A percentile compares a stretch with the other conserved stretches of the same genome.
Conservation (phyloP, 345 rosid species). For the Hevea brasiliensis region DNA sequence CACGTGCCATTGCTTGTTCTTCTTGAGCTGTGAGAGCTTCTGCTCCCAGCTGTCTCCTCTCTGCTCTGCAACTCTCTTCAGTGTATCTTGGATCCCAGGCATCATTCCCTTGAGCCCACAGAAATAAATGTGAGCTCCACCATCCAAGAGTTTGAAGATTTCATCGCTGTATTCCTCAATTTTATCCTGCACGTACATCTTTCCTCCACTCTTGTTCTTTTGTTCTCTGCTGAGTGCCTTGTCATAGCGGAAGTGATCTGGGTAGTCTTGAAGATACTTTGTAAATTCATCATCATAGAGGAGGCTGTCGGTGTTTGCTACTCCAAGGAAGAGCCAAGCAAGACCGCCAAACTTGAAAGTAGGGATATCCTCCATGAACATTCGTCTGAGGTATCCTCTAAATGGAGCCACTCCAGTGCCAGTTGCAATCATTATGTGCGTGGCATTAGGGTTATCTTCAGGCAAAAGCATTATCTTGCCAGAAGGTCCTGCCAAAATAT, state of each 20-base stretch:
- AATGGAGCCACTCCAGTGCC: conserved; percentile 97
- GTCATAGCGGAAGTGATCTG: conserved; percentile 80
- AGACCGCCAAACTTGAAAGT: conserved; percentile 82
- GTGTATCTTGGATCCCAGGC: conserved; percentile 95
- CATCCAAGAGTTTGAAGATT: conserved; percentile 82
- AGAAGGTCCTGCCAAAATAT: conserved; percentile 71
- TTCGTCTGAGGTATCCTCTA: conserved; percentile 90
- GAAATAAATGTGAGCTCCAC: conserved; percentile 94
- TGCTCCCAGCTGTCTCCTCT: conserved; percentile 92
- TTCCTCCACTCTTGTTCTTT: conserved; percentile 91
- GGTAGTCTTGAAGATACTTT: conserved; percentile 70
- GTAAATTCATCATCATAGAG: conserved; percentile 87
- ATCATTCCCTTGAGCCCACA: conserved; percentile 99
- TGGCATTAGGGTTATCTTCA: conserved; percentile 73
- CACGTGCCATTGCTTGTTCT: conserved; percentile 99
- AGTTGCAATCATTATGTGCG: conserved; percentile 96
- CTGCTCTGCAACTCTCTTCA: conserved; percentile 81
- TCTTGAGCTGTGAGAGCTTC: conserved; percentile 94
- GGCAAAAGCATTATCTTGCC: conserved; percentile 99
- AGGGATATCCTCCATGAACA: conserved; percentile 92
- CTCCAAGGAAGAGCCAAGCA: conserved; percentile 98
- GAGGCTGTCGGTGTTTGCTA: conserved; percentile 93
- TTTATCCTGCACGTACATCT: conserved; percentile 98
- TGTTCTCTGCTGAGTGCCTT: conserved; percentile 89
- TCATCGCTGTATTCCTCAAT: conserved; percentile 94